phyloP scores from a whole-genome alignment of 495 filamentous ascomycete species.

The Penicillium riverlandense region DNA sequence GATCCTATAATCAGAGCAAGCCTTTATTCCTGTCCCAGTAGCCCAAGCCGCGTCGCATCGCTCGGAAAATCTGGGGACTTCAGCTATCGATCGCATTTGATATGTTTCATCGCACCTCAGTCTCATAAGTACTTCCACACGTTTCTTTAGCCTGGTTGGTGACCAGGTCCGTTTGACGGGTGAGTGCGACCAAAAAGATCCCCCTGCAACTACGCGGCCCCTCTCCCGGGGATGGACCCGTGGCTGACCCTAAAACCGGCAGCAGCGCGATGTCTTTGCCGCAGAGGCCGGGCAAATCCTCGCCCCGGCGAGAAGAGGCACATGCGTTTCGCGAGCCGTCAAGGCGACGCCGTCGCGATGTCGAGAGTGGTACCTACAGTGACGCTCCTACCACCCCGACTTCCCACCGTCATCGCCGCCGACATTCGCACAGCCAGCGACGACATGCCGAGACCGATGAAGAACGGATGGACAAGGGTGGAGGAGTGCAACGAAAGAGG shows the following conservation, averaged over 20 bases:
- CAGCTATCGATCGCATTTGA: constrained; percentile 2
- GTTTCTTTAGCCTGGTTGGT: background rate
- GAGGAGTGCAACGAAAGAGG: constrained; percentile 54
- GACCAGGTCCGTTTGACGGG: background rate
- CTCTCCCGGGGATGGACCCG: background rate
- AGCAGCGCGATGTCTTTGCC: constrained; percentile 55
- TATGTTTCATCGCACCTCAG: constrained; percentile 2
- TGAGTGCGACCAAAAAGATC: background rate
- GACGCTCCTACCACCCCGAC: constrained; percentile 30
- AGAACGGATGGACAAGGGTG: constrained; percentile 31
- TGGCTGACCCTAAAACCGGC: background rate
- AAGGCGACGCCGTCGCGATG: constrained; percentile 58
- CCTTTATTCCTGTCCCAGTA: too few species aligned
- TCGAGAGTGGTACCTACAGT: constrained; percentile 55
- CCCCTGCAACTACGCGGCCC: background rate
- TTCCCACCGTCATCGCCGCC: constrained; percentile 27
- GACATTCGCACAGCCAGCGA: constrained; percentile 29
- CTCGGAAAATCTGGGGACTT: constrained; percentile 1
- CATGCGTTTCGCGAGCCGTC: constrained; percentile 62
- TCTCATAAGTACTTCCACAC: too few species aligned
- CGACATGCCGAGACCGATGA: constrained; percentile 27
- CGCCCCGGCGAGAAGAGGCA: constrained; percentile 51
- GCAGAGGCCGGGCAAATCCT: constrained; percentile 52
- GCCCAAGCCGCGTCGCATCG: background rate
- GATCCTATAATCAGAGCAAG: too few species aligned